phyloP scores from a whole-genome alignment of 164 flowering plant genomes.

The Dillenia suffruticosa region DNA sequence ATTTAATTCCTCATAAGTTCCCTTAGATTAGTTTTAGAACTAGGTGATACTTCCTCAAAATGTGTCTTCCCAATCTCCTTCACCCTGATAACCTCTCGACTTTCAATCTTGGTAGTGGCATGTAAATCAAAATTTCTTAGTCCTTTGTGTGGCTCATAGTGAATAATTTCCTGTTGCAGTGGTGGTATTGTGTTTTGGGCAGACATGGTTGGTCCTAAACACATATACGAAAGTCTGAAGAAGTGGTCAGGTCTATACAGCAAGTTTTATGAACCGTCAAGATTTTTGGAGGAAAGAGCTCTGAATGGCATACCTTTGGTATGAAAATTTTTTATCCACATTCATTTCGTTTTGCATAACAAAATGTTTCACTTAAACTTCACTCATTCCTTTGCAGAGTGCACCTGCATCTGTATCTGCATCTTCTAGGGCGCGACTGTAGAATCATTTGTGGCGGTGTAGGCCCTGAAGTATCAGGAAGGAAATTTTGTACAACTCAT shows the following conservation, averaged over 20 bases:
- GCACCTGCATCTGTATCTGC: slow-evolving; percentile 46
- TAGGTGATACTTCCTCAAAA: no score
- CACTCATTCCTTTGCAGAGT: slow-evolving; percentile 43
- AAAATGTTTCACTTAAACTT: background rate
- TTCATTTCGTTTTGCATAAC: background rate
- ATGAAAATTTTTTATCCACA: slow-evolving; percentile 13
- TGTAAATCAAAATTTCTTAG: no score
- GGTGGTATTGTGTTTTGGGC: slow-evolving; percentile 97
- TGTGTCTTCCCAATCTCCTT: no score
- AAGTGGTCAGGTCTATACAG: slow-evolving; percentile 75
- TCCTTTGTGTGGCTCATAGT: no score
- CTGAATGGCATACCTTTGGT: slow-evolving; percentile 75
- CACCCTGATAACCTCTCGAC: no score
- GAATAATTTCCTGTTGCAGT: slow-evolving; percentile 29
- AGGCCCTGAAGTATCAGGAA: no score
- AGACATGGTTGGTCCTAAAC: slow-evolving; percentile 61
- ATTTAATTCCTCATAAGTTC: no score
- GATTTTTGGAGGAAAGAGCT: slow-evolving; percentile 85
- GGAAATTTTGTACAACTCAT: no score
- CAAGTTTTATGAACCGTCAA: slow-evolving; percentile 75
- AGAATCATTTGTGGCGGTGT: slow-evolving; percentile 4
- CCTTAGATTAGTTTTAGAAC: no score
- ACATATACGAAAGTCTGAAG: slow-evolving; percentile 61
- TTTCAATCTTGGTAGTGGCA: no score
- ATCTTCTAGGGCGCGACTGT: slow-evolving; percentile 55